Percentiles rank a stretch among this genome's conserved stretches.
phyloP scores from a whole-genome alignment of 1,284 basidiomycete species.

The Cryptococcus hybrid region DNA sequence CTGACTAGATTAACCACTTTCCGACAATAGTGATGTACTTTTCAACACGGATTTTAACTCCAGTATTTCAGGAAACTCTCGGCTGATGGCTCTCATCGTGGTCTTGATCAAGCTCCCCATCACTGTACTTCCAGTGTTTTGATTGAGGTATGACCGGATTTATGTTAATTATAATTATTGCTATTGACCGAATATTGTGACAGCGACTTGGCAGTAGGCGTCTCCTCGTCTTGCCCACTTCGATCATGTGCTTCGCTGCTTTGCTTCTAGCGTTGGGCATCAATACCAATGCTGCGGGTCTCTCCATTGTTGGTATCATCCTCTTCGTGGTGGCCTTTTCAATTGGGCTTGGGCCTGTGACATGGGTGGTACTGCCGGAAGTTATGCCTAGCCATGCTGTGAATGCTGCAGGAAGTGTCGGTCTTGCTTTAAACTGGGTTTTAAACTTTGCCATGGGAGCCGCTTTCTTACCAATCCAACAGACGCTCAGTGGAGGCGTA shows the following conservation, averaged over 20 bases:
- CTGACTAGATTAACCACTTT: neutral
- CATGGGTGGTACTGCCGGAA: slow-evolving; percentile 42
- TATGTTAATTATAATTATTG: neutral
- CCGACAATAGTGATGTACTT: slow-evolving; percentile 45
- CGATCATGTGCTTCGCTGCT: slow-evolving; percentile 23
- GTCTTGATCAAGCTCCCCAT: slow-evolving; percentile 49
- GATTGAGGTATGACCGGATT: slow-evolving; percentile 35
- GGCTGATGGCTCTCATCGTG: slow-evolving; percentile 41
- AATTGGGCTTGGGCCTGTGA: slow-evolving; percentile 41
- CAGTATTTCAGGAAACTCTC: slow-evolving; percentile 41
- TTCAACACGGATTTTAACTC: slow-evolving; percentile 46
- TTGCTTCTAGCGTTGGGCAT: slow-evolving; percentile 31
- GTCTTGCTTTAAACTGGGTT: slow-evolving; percentile 37
- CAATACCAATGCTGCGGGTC: slow-evolving; percentile 21
- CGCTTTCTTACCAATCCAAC: slow-evolving; percentile 36
- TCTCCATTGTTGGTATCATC: slow-evolving; percentile 27
- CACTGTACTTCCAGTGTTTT: slow-evolving; percentile 52
- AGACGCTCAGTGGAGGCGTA: slow-evolving; percentile 23
- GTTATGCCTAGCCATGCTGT: slow-evolving; percentile 37
- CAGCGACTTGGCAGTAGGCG: slow-evolving; percentile 27
- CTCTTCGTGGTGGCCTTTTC: slow-evolving; percentile 35
- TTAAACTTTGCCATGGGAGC: slow-evolving; percentile 37
- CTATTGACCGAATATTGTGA: neutral
- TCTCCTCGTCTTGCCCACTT: slow-evolving; percentile 30
- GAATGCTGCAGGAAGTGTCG: slow-evolving; percentile 34